Evolutionary conservation across 2,329 filamentous ascomycete species (phyloP), one percentile per base, ranked within the genome.

Genomic region (Achaetomium macrosporum): DNA sequence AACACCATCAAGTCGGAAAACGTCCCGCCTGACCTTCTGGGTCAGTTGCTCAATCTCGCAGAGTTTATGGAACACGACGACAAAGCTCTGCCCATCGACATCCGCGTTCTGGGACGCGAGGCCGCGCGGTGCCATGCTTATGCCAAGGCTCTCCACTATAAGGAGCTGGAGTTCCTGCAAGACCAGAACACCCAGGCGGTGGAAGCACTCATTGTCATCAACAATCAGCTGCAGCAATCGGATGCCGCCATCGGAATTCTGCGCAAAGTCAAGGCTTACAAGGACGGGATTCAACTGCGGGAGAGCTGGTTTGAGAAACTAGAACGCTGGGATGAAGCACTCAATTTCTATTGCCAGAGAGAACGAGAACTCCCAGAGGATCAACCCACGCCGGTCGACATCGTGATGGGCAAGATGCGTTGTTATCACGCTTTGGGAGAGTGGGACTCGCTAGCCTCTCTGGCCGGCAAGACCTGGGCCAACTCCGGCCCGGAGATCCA

Each of bases 51-150:
- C 45, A 99, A 99, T 65, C 78, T 99, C 47, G 93, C 93, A 19
- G 93, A 99, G 67, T 99, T 99, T 69, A 99, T 99, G 93, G 93
- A 99, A 67, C 93, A 99, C 65, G 95, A 99, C 63, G 93, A 99
- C 68, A 99, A 99, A 69, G 92, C 95, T 13, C 75, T 99, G 48
- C 93, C 93, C 1, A 99, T 99, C 57, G 95, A 99, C 66, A 96
- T 99, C 59, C 80, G 93, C 45, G 90, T 93, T 10, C 79, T 99
- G 11, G 95, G 95, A 31, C 87, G 92, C 66, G 95, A 97, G 68
- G 93, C 93, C 45, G 92, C 88, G 17, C 92, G 95, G 63, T 99
- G 95, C 61, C 93, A 99, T 69, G 95, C 93, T 5, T 99, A 95
- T 66, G 93, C 93, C 33, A 99, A 99, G 71, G 93, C 93, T 10